phyloP scores from a whole-genome alignment of 805 yeast species.

The Metschnikowia picachoensis region DNA sequence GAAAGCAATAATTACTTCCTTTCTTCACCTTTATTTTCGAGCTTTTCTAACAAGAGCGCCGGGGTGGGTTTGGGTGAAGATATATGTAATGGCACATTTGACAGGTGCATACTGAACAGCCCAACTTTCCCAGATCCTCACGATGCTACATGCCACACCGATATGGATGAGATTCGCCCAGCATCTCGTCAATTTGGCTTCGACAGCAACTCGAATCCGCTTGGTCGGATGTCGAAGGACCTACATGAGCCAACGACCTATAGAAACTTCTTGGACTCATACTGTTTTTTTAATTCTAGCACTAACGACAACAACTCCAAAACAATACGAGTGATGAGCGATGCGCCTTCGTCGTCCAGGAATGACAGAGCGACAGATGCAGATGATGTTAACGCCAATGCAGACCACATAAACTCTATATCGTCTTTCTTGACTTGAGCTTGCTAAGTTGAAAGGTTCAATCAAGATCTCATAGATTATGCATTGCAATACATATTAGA shows the following conservation, averaged over 20 bases:
- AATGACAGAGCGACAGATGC: background rate
- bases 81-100: background rate
- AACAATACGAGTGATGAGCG: constrained; percentile 18
- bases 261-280: constrained; percentile 53
- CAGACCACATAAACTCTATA: constrained; percentile 11
- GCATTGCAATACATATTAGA: background rate
- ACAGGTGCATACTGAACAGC: background rate
- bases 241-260: constrained; percentile 48
- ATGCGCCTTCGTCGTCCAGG: constrained; percentile 6
- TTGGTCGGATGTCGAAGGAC: constrained; percentile 2
- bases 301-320: constrained; percentile 17
- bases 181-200: constrained; percentile 1
- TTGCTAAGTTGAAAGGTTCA: background rate
- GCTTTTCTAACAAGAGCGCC: background rate
- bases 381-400: background rate
- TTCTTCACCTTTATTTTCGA: constrained; percentile 30
- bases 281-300: constrained; percentile 50
- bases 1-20: constrained; percentile 33
- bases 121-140: background rate
- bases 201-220: background rate
- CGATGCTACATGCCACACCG: no score
- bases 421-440: constrained; percentile 13
- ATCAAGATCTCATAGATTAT: background rate
- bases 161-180: no score
- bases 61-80: background rate